A percentile compares a stretch with the other conserved stretches of the same genome.
Conservation (phyloP, 192 early-diverging fungal genomes). For the Coemansia sp. region DNA sequence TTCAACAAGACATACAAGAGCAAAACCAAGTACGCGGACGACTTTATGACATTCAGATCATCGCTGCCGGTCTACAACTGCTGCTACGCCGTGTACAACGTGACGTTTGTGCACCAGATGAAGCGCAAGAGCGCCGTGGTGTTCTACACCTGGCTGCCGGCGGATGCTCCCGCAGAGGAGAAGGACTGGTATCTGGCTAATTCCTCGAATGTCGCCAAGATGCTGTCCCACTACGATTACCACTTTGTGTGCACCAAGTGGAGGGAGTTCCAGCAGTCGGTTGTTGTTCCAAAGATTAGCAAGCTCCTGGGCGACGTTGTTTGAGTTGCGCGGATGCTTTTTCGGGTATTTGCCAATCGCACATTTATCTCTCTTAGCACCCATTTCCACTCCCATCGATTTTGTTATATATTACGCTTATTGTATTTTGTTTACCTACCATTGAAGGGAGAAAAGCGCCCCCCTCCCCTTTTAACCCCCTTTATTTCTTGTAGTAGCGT, state of each 20-base stretch:
- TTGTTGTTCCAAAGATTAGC: slow-evolving; percentile 6
- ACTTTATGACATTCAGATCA: slow-evolving; percentile 13
- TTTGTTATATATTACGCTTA: not conserved
- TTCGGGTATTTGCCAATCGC: too few species aligned
- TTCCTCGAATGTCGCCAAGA: not conserved
- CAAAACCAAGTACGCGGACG: slow-evolving; percentile 9
- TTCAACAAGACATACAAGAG: slow-evolving; percentile 9
- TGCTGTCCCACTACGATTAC: slow-evolving; percentile 22
- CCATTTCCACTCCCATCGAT: not conserved
- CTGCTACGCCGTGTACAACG: slow-evolving; percentile 24
- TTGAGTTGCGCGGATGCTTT: too few species aligned
- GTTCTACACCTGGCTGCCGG: slow-evolving; percentile 27
- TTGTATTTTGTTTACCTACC: too few species aligned
- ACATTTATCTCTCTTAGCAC: too few species aligned
- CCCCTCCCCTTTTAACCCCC: too few species aligned
- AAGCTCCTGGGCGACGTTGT: not conserved
- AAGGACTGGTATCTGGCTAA: slow-evolving; percentile 12
- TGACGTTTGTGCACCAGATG: slow-evolving; percentile 20
- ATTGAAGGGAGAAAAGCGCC: too few species aligned
- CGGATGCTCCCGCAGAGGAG: slow-evolving; percentile 11
- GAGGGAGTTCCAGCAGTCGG: slow-evolving; percentile 20
- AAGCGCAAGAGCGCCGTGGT: slow-evolving; percentile 7
- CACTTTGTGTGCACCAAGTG: slow-evolving; percentile 18
- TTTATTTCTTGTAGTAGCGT: too few species aligned
- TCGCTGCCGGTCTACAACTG: slow-evolving; percentile 15